phyloP scores from a whole-genome alignment of 345 rosid species.

The Geranium rotundifolium region DNA sequence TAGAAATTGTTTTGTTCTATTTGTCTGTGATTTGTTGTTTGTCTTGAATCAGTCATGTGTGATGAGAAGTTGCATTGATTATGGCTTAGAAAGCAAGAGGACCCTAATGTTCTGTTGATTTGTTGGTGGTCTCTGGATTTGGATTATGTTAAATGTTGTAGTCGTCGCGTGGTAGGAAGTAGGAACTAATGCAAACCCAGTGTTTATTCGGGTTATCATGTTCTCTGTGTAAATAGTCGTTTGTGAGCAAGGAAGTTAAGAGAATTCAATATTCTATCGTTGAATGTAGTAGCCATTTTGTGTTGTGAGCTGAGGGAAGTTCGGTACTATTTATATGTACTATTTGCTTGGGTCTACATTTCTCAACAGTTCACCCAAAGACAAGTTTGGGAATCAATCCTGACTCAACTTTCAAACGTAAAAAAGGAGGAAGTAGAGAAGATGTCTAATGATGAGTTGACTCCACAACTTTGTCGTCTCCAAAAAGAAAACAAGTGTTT shows the following conservation, averaged over 20 bases:
- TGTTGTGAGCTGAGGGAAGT: no score
- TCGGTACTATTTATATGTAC: no score
- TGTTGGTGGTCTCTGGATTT: not conserved
- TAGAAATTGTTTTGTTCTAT: not conserved
- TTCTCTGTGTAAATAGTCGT: no score
- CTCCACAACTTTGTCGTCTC: not conserved
- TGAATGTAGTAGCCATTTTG: no score
- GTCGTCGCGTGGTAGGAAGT: no score
- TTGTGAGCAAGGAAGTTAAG: no score
- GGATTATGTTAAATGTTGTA: no score
- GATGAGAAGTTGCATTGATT: no score
- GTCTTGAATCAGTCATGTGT: not conserved
- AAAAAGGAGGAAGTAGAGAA: not conserved
- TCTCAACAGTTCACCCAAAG: not conserved
- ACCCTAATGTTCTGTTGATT: not conserved
- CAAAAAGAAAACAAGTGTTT: not conserved
- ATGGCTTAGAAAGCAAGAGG: not conserved
- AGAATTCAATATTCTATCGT: no score
- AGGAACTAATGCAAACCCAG: no score
- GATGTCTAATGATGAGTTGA: not conserved
- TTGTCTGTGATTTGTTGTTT: not conserved
- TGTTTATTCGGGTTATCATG: no score
- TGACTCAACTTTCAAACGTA: not conserved
- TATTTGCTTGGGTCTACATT: not conserved
- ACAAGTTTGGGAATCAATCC: not conserved